A percentile compares a stretch with the other conserved stretches of the same genome.
Conservation (phyloP, 2,329 filamentous ascomycete genomes). For the Davidsoniella neocaledoniae region DNA sequence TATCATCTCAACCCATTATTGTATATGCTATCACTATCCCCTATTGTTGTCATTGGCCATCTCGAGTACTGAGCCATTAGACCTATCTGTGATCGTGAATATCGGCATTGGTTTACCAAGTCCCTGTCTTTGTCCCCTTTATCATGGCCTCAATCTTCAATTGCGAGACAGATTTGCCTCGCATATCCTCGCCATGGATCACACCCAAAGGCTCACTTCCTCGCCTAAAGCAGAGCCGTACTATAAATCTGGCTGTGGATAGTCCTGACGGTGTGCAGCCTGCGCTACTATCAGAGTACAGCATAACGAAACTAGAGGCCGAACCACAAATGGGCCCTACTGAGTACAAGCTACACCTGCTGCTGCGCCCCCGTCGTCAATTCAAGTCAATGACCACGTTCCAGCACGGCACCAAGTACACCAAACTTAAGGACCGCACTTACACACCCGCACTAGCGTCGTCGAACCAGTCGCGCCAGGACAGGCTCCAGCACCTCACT, state of each 20-base stretch:
- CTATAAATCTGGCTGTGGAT: constrained; percentile 12
- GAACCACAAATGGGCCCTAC: constrained; percentile 90
- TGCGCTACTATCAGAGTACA: constrained; percentile 40
- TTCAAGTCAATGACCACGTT: constrained; percentile 56
- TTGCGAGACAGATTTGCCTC: constrained; percentile 72
- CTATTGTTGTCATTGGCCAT: not conserved
- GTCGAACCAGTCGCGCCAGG: constrained; percentile 57
- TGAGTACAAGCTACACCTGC: constrained; percentile 89
- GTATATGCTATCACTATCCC: not conserved
- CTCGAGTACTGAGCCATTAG: not conserved
- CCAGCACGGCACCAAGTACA: constrained; percentile 8
- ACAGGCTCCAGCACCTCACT: constrained; percentile 76
- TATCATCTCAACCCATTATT: not conserved
- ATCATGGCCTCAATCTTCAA: constrained; percentile 90
- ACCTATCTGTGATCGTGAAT: not conserved
- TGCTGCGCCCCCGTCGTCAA: constrained; percentile 59
- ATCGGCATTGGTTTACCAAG: not conserved
- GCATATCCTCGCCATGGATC: constrained; percentile 83
- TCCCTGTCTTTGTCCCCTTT: not conserved
- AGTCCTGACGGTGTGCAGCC: constrained; percentile 14
- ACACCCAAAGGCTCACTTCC: constrained; percentile 31
- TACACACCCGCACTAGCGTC: constrained; percentile 21
- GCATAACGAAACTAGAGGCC: constrained; percentile 61
- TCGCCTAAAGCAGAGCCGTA: constrained; percentile 1
- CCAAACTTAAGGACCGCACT: constrained; percentile 7